These are phyloP conservation scores for Tricholoma matsutake DNA, from an alignment of 768 basidiomycete species.

Conservation along the genomic window DNA sequence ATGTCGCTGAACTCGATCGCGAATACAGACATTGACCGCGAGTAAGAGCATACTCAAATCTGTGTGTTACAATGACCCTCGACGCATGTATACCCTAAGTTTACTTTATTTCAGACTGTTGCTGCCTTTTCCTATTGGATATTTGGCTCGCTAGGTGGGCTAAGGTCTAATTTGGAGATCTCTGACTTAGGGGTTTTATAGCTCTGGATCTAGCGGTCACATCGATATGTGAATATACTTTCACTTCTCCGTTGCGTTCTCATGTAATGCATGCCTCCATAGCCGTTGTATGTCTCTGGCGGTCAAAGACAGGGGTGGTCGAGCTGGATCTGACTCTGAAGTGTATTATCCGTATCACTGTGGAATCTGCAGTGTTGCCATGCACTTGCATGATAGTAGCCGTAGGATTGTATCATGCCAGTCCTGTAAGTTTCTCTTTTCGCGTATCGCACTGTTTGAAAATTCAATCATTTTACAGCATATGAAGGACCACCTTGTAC, in stretches of 20 bases:
- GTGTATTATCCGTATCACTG: conserved; percentile 39
- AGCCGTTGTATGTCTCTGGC: conserved; percentile 44
- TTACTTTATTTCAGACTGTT: conserved; percentile 28
- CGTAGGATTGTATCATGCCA: conserved; percentile 32
- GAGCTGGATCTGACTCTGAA: conserved; percentile 38
- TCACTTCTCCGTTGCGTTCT: neutral
- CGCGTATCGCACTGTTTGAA: neutral
- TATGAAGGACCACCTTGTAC: conserved; percentile 36
- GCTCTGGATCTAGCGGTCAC: conserved; percentile 41
- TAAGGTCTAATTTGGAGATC: neutral
- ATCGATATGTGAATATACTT: conserved; percentile 29
- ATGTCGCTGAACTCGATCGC: neutral
- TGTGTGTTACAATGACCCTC: conserved; percentile 15
- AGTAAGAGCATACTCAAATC: conserved; percentile 29
- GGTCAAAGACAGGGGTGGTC: conserved; percentile 31
- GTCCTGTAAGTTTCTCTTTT: conserved; percentile 27
- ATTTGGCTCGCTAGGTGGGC: conserved; percentile 37
- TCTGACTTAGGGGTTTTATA: conserved; percentile 13
- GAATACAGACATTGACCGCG: conserved; percentile 21
- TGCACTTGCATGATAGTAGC: conserved; percentile 34
- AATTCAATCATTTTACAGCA: conserved; percentile 17
- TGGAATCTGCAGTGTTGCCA: conserved; percentile 33
- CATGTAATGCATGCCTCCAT: neutral
- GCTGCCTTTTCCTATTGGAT: conserved; percentile 46
- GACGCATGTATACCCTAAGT: neutral